Base-by-base conservation (phyloP, 2,329 filamentous ascomycete species). In the Neoscytalidium dimidiatum region DNA sequence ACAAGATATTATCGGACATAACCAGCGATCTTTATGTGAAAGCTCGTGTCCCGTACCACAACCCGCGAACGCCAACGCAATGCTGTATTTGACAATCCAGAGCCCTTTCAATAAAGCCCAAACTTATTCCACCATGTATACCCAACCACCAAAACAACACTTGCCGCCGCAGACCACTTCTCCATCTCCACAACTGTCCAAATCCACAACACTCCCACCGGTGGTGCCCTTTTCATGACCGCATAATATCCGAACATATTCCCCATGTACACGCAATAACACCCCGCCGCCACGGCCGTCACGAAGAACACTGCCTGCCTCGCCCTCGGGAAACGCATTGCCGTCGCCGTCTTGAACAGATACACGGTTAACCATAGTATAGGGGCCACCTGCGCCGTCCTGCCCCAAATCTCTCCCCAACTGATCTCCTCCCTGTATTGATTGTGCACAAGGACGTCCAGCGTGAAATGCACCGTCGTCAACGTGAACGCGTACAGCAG, bases 121-220 rank as follows among this genome's bases (percentile, higher is more conserved):
- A 86, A 86, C 2, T 82, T 83, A 69, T 83, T 85, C 80, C 80
- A 87, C 78, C 80, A 84, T 4, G 83, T 76, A 76, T 83, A 88
- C 1, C 72, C 76, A 61, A 83, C 70, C 14, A 87, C 83, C n/a
- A 79, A 75, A 44, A 80, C 64, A 23, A 86, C 77, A 49, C 84
- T 86, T n/a, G 80, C 71, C 26, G 89, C 79, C 0, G 91, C 91
- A 72, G 86, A 88, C 0, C 82, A 72, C 44, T 96, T 80, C 64
- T 92, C 85, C 79, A 97, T 85, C 80, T 99, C 95, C 52, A 98
- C 84, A 23, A 98, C 89, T 33, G 90, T 88, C 93, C 94, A 98
- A 4, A 98, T 85, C 94, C 94, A 98, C 19, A 98, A 77, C 44
- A 92, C 94, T 0, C 92, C 95, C 14, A 97, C 77, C 4, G 93